phyloP scores from a whole-genome alignment of 495 filamentous ascomycete species.

The Pseudotulostoma volvatum region DNA sequence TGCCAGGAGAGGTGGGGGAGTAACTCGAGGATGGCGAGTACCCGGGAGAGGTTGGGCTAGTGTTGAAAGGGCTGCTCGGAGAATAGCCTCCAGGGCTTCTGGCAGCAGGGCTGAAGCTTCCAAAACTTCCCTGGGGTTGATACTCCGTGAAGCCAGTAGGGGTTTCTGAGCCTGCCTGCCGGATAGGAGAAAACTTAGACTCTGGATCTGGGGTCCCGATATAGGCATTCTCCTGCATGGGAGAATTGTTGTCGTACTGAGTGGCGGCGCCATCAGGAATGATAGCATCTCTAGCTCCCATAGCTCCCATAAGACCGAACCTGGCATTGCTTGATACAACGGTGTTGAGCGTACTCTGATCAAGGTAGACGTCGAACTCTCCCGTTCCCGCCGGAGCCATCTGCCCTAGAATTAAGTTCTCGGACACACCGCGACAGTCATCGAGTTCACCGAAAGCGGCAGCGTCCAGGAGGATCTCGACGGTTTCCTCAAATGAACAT shows the following conservation, averaged over 20 bases:
- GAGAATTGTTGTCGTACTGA: constrained; percentile 85
- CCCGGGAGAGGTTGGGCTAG: constrained; percentile 58
- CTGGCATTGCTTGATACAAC: constrained; percentile 80
- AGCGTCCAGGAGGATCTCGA: constrained; percentile 92
- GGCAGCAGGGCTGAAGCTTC: constrained; percentile 47
- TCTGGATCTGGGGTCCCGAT: constrained; percentile 62
- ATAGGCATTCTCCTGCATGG: constrained; percentile 63
- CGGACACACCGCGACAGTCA: constrained; percentile 92
- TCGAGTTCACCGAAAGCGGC: constrained; percentile 88
- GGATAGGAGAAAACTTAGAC: constrained; percentile 81
- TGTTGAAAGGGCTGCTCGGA: constrained; percentile 63
- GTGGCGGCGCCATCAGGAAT: constrained; percentile 71
- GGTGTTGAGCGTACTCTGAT: constrained; percentile 88
- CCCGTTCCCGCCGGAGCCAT: constrained; percentile 92
- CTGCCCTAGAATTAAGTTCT: constrained; percentile 97
- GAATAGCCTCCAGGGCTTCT: constrained; percentile 55
- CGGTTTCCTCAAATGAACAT: constrained; percentile 98
- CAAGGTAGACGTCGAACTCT: constrained; percentile 79
- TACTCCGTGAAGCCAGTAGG: constrained; percentile 60
- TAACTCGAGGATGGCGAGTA: constrained; percentile 62
- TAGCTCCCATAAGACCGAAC: constrained; percentile 58
- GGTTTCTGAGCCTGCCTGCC: constrained; percentile 53
- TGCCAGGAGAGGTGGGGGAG: constrained; percentile 46
- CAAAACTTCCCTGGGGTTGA: constrained; percentile 33
- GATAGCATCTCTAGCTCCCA: constrained; percentile 54